Base-by-base conservation (phyloP, 371 early-diverging fungal species). In the Mucor mucedo region DNA sequence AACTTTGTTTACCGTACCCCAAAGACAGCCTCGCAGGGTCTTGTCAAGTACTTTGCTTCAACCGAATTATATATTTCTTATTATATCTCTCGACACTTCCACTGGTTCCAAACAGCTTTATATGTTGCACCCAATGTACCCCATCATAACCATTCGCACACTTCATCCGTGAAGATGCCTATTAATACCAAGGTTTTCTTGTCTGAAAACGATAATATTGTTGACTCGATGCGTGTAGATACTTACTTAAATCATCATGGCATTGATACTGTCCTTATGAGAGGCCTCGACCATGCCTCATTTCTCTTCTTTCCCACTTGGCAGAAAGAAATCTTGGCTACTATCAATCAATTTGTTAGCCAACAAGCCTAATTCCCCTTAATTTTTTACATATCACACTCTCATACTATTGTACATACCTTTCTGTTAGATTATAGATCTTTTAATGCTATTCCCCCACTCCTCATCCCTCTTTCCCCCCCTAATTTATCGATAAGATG, bases 1-100 rank as follows among this genome's bases (percentile, higher is more conserved):
- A 90, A 89, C 56, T 91, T 91, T 75, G 88, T 89, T 5, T 85
- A 89, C 62, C 76, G 90, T 16, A 65, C 72, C 2, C 91, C 91
- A 0, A 73, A 73, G 13, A 81, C 81, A 5, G 88, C 89, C 9
- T 83, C 82, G 58, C 81, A 91, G 73, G 75, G 82, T 33, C 66
- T 90, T 44, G 78, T 90, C 52, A 82, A 86, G 48, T 85, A 85
- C 66, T 86, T 89, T 65, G 89, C 86, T 14, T 87, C 89, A 1
- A 76, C 85, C 4, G 91, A 91, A 62, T 74, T 91, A 3, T 86
- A 86, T 55, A 88, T 86, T 11, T 85, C 87, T 0, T 76, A 88
- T 66, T 89, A 77, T 52, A 87, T 91, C 52, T 77, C 80, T 47
- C 83, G 89, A 1, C 85, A 87, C 50, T 90, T 90, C 69, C 83